Evolutionary conservation across 768 basidiomycete genomes (phyloP).

Genomic region (Neoboletus magnificus): DNA sequence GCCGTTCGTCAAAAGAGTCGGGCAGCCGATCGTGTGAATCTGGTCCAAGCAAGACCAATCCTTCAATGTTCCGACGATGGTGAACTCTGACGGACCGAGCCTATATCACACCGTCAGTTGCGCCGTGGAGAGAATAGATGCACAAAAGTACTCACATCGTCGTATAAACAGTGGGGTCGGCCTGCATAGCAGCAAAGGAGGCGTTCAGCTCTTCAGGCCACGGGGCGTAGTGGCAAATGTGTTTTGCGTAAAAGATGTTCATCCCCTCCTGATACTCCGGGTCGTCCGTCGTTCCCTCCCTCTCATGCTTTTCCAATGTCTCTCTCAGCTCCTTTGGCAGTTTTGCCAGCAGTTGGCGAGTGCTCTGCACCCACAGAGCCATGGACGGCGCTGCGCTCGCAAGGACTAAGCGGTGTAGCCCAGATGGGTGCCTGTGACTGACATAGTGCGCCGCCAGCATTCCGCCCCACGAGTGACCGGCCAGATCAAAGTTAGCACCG

Average conservation of each 20-base stretch:
- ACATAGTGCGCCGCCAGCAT: conserved; percentile 46
- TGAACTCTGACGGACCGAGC: conserved; percentile 34
- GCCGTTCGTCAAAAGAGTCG: conserved; percentile 40
- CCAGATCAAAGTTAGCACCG: conserved; percentile 38
- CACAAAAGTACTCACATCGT: conserved; percentile 1
- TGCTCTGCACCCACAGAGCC: conserved; percentile 27
- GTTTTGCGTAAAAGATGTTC: conserved; percentile 30
- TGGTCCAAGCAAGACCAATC: conserved; percentile 46
- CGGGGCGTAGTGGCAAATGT: conserved; percentile 33
- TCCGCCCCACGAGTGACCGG: conserved; percentile 60
- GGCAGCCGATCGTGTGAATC: conserved; percentile 37
- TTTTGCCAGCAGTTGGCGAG: conserved; percentile 19
- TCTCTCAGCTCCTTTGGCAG: conserved; percentile 28
- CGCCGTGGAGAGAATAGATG: neutral
- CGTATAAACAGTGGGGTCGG: conserved; percentile 33
- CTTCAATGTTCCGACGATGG: conserved; percentile 40
- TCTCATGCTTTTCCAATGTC: conserved; percentile 33
- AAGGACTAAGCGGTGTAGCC: conserved; percentile 36
- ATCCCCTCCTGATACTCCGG: conserved; percentile 34
- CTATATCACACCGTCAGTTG: conserved; percentile 2
- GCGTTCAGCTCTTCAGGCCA: conserved; percentile 34
- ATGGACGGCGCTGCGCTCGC: conserved; percentile 33
- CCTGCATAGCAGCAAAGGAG: conserved; percentile 24
- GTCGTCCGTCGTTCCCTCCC: conserved; percentile 30
- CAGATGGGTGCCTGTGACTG: conserved; percentile 36